Evolutionary conservation across 1,284 basidiomycete genomes (phyloP).

Genomic region (Hortiboletus rubellus): DNA sequence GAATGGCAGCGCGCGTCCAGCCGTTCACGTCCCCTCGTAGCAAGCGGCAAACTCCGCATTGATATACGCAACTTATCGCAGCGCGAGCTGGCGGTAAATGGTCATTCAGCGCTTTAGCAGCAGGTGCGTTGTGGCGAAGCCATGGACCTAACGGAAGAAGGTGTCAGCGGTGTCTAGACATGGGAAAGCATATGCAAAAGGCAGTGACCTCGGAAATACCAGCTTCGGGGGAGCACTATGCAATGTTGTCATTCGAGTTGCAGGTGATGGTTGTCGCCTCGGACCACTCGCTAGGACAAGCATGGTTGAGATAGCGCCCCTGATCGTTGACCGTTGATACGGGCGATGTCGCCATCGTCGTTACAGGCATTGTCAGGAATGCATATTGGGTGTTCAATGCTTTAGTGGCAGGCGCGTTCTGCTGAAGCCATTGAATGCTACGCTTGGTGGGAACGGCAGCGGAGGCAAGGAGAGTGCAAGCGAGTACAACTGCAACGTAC

Average conservation of each 20-base stretch:
- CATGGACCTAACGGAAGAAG: constrained; percentile 3
- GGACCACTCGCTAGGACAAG: constrained; percentile 17
- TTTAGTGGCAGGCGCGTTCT: constrained; percentile 24
- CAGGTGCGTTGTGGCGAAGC: constrained; percentile 28
- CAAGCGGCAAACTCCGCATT: constrained; percentile 26
- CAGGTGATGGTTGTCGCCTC: constrained; percentile 24
- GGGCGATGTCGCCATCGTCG: constrained; percentile 18
- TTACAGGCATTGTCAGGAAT: constrained; percentile 9
- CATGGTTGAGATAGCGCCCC: constrained; percentile 6
- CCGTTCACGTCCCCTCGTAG: constrained; percentile 1
- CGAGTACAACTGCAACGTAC: constrained; percentile 6
- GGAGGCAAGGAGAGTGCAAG: constrained; percentile 14
- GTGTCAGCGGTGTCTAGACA: background rate
- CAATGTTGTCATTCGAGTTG: constrained; percentile 10
- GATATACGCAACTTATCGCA: constrained; percentile 32
- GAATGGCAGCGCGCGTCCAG: constrained; percentile 22
- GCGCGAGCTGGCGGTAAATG: constrained; percentile 22
- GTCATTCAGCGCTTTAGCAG: constrained; percentile 28
- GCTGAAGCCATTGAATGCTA: constrained; percentile 19
- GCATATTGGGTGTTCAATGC: constrained; percentile 24
- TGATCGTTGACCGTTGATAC: constrained; percentile 12
- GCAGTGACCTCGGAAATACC: constrained; percentile 10
- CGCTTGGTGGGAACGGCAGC: constrained; percentile 15
- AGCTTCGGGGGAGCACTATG: constrained; percentile 10
- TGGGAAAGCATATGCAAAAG: background rate